Percentiles rank a stretch among this genome's conserved stretches.
Conservation (phyloP, 2,329 filamentous ascomycete genomes). For the Apiospora aurea region DNA sequence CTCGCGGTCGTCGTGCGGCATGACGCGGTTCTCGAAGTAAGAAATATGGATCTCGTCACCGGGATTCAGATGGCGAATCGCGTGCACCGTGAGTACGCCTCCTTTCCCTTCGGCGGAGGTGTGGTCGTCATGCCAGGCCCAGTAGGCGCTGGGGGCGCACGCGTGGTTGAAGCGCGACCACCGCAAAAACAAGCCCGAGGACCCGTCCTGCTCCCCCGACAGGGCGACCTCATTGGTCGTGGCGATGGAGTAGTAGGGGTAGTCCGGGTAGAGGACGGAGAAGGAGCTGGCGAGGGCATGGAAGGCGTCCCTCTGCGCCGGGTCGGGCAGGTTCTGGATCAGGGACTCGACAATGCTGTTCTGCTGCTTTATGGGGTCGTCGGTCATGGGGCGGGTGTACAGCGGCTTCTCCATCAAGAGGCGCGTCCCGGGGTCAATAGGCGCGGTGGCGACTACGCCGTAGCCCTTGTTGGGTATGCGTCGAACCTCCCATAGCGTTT, state of each 20-base stretch:
- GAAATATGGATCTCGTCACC: conserved; percentile 23
- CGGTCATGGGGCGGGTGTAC: conserved; percentile 12
- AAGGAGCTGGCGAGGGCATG: conserved; percentile 17
- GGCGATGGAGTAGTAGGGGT: conserved; percentile 22
- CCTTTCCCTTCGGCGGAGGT: background rate
- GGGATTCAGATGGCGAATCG: background rate
- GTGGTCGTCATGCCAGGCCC: conserved; percentile 18
- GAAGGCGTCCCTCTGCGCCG: conserved; percentile 19
- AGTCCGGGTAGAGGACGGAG: conserved; percentile 8
- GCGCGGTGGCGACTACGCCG: conserved; percentile 13
- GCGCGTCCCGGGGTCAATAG: conserved; percentile 4
- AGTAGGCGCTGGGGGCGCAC: conserved; percentile 20
- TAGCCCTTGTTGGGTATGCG: conserved; percentile 21
- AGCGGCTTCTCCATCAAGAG: conserved; percentile 17
- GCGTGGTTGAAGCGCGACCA: conserved; percentile 24
- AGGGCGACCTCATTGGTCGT: conserved; percentile 24
- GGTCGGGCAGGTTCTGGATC: background rate
- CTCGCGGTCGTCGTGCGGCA: conserved; percentile 24
- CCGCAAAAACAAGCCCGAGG: conserved; percentile 9
- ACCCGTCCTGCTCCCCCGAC: conserved; percentile 12
- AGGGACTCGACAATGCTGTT: conserved; percentile 1
- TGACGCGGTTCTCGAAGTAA: conserved; percentile 23
- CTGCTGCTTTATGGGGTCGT: conserved; percentile 12
- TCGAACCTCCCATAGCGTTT: conserved; percentile 9
- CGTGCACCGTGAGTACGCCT: conserved; percentile 18